Percentiles rank a stretch among this genome's conserved stretches.
Conservation (phyloP, 148 eudicot species). For the Pouteria glomerata region DNA sequence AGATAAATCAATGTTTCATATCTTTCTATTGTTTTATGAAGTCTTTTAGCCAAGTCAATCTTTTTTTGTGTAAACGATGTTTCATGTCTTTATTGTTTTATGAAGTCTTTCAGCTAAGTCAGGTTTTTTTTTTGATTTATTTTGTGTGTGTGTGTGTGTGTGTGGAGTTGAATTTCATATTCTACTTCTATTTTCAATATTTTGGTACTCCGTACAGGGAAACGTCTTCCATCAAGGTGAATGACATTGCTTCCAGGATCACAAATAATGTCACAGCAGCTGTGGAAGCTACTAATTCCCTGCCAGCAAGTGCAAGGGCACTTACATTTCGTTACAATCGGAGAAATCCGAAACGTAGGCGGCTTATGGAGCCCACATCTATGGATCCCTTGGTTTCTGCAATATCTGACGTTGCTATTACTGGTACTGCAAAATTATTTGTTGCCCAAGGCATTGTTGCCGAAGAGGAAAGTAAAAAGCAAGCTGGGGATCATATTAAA, state of each 20-base stretch:
- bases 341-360: conserved; percentile 69
- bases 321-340: conserved; percentile 66
- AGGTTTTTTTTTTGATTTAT: too few species aligned
- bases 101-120: neutral
- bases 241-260: conserved; percentile 70
- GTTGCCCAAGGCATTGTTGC: conserved; percentile 17
- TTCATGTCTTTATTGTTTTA: conserved; percentile 6
- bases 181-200: neutral
- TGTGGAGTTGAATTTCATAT: too few species aligned
- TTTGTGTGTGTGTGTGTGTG: too few species aligned
- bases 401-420: conserved; percentile 27
- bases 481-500: conserved; percentile 28
- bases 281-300: conserved; percentile 71
- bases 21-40: conserved; percentile 1
- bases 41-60: neutral
- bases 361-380: conserved; percentile 48
- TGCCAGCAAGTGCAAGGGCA: conserved; percentile 44
- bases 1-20: conserved; percentile 3
- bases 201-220: conserved; percentile 49
- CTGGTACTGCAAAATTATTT: conserved; percentile 18
- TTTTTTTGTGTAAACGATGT: too few species aligned
- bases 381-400: conserved; percentile 30
- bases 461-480: conserved; percentile 40
- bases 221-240: conserved; percentile 65
- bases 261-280: conserved; percentile 82